A percentile compares a stretch with the other conserved stretches of the same genome.
Evolutionary conservation across 805 yeast genomes (phyloP).

Genomic region (Lachancea lanzarotensis): DNA sequence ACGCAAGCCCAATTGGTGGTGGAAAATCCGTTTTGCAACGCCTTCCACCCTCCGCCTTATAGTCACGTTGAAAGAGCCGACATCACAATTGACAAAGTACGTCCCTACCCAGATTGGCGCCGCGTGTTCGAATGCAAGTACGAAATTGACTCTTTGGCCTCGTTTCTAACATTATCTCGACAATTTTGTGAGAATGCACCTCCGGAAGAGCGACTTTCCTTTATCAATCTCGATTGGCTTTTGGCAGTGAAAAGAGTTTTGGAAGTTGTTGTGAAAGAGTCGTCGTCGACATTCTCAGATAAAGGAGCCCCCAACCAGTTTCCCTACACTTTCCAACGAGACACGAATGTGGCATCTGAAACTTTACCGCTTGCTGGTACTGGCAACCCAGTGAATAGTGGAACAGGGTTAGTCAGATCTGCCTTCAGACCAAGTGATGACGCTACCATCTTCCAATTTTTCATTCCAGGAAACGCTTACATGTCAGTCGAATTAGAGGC

Average conservation of each 20-base stretch:
- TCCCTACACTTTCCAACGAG: conserved; percentile 62
- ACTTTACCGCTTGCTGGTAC: conserved; percentile 71
- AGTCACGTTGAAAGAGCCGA: conserved; percentile 40
- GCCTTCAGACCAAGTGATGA: conserved; percentile 89
- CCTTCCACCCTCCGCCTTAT: conserved; percentile 75
- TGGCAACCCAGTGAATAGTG: conserved; percentile 75
- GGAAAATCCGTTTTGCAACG: conserved; percentile 77
- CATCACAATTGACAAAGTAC: conserved; percentile 55
- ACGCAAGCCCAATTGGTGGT: conserved; percentile 64
- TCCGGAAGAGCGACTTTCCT: conserved; percentile 40
- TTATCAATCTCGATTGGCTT: conserved; percentile 45
- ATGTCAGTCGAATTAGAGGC: conserved; percentile 55
- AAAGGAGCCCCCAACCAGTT: conserved; percentile 37
- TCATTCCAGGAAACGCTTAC: conserved; percentile 83
- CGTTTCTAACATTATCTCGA: conserved; percentile 67
- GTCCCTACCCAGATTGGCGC: conserved; percentile 63
- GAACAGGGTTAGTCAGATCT: conserved; percentile 67
- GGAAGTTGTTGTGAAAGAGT: conserved; percentile 51
- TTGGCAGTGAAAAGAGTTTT: conserved; percentile 49
- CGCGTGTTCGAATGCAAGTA: conserved; percentile 83
- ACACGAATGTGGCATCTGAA: conserved; percentile 72
- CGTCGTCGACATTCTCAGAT: conserved; percentile 51
- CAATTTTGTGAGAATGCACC: conserved; percentile 56
- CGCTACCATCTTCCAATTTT: conserved; percentile 70
- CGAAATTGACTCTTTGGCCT: conserved; percentile 80